Evolutionary conservation across 2,329 filamentous ascomycete genomes (phyloP), one percentile per base, ranked within the genome.

Genomic region (Teratosphaeria pseudoeucalypti): DNA sequence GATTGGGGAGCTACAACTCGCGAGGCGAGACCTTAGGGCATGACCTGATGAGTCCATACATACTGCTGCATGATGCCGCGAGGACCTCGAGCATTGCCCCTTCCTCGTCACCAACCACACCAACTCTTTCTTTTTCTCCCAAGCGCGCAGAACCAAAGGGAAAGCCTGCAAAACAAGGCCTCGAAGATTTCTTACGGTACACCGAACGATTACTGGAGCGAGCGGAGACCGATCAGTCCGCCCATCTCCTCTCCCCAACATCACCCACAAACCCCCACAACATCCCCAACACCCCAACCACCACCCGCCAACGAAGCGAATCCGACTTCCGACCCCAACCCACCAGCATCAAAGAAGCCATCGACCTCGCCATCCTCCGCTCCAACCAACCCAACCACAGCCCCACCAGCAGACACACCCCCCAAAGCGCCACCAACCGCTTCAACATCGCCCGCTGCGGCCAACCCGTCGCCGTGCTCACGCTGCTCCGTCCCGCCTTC

Each of bases 401-500:
- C 2, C 81, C 84, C 53, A 82, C 84, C n/a, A 85, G 86, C 39
- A 52, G 57, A 56, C 52, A 55, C 32, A 53, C 63, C 39, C 34
- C 63, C 11, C 87, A 90, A 67, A 92, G 89, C 70, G 84, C 87
- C n/a, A 96, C 96, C 68, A 96, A 96, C 68, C 86, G 91, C 47
- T 99, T 97, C 72, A 92, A 96, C 71, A 97, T 99, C 71, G 87
- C 92, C 12, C 88, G 92, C 14, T 92, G 91, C 68, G 92, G 92
- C n/a, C 86, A 86, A 59, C 86, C 86, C n/a, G 92, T 99, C 12
- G 92, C 89, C 2, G 90, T 95, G 6, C 84, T 99, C 58, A 91
- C 92, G 75, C 82, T 99, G 34, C 88, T 92, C 5, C 85, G 94
- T 10, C 90, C 94, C 0, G 86, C 92, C 0, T 96, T 95, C 76